Evolutionary conservation across 345 rosid genomes (phyloP).

Genomic region (Pugionium dolabratum): DNA sequence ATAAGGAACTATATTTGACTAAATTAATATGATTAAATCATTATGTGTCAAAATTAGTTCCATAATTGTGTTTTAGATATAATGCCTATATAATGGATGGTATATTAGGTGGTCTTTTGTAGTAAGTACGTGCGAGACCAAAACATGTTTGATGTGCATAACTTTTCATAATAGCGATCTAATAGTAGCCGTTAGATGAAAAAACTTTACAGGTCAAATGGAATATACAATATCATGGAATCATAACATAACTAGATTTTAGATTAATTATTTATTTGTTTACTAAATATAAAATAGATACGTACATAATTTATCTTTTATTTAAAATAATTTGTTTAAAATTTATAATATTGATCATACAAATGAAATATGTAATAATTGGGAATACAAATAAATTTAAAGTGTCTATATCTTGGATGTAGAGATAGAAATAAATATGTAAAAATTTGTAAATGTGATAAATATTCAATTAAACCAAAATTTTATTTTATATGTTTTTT

Average conservation of each 20-base stretch:
- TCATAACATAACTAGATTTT: neutral
- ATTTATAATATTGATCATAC: too few relatives aligned
- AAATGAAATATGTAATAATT: too few relatives aligned
- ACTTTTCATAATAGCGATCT: neutral
- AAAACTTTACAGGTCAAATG: neutral
- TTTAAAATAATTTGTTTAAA: too few relatives aligned
- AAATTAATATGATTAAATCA: neutral
- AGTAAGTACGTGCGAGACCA: neutral
- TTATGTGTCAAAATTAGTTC: neutral
- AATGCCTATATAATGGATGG: neutral
- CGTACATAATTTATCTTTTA: too few relatives aligned
- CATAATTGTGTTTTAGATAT: neutral
- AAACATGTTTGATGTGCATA: neutral
- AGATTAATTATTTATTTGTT: too few relatives aligned
- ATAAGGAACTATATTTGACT: neutral
- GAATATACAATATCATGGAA: neutral
- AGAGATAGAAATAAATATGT: too few relatives aligned
- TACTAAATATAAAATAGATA: too few relatives aligned
- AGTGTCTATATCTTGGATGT: too few relatives aligned
- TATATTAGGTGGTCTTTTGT: neutral
- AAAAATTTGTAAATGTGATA: too few relatives aligned
- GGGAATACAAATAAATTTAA: too few relatives aligned
- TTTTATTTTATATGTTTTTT: too few relatives aligned
- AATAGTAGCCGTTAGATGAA: neutral
- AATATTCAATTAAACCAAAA: too few relatives aligned